phyloP scores from a whole-genome alignment of 192 early-diverging fungal genomes.

The Backusella australiensis region DNA sequence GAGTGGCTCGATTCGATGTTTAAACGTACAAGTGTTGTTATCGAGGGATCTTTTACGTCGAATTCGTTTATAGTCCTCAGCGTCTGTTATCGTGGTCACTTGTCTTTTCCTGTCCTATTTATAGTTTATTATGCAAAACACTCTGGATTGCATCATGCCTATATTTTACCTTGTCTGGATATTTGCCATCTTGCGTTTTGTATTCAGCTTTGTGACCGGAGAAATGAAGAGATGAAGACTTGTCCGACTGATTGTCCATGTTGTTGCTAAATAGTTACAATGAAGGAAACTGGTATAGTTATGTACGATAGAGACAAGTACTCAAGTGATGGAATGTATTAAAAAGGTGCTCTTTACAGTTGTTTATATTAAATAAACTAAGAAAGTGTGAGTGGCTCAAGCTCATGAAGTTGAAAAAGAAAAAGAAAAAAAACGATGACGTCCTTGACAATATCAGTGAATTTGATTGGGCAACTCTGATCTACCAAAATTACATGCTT shows the following conservation, averaged over 20 bases:
- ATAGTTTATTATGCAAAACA: background rate
- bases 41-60: background rate
- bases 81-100: background rate
- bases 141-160: background rate
- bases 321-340: too few species aligned
- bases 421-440: too few species aligned
- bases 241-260: background rate
- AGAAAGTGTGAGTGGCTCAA: too few species aligned
- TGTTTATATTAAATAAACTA: too few species aligned
- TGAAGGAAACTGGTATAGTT: too few species aligned
- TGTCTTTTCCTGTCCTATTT: constrained; percentile 2
- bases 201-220: background rate
- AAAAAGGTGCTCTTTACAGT: too few species aligned
- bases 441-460: too few species aligned
- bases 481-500: too few species aligned
- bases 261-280: background rate
- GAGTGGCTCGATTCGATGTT: background rate
- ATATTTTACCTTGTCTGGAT: background rate
- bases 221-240: background rate
- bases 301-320: too few species aligned
- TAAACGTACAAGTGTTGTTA: background rate
- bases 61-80: background rate
- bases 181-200: background rate
- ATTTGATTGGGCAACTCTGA: too few species aligned
- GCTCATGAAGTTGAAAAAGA: too few species aligned